These are phyloP conservation scores for Kodamaea kakaduensis DNA, from an alignment of 805 yeast genomes.

Conservation along the genomic window DNA sequence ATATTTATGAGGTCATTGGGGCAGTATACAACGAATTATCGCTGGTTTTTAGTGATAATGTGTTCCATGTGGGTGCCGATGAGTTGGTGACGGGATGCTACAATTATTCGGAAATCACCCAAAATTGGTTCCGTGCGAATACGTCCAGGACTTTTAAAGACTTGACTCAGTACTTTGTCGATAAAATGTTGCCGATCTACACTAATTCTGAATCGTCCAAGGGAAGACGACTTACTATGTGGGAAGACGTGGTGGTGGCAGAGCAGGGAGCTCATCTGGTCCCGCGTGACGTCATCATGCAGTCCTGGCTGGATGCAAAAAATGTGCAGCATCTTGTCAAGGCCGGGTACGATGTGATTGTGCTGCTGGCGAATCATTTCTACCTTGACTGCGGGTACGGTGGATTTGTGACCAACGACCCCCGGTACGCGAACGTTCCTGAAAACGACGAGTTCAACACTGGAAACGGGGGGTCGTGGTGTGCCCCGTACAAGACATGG, in stretches of 20 bases:
- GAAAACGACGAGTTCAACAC: slow-evolving; percentile 23
- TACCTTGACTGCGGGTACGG: slow-evolving; percentile 43
- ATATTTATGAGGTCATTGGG: slow-evolving; percentile 30
- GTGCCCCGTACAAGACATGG: slow-evolving; percentile 44
- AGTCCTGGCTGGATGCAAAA: slow-evolving; percentile 27
- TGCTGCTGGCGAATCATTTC: slow-evolving; percentile 28
- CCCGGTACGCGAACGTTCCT: slow-evolving; percentile 25
- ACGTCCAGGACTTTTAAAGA: slow-evolving; percentile 22
- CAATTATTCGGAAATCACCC: slow-evolving; percentile 23
- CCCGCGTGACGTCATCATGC: slow-evolving; percentile 32
- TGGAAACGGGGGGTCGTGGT: slow-evolving; percentile 36
- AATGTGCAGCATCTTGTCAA: slow-evolving; percentile 26
- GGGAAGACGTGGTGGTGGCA: slow-evolving; percentile 35
- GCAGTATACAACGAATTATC: slow-evolving; percentile 32
- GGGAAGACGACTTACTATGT: slow-evolving; percentile 31
- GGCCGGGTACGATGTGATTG: slow-evolving; percentile 37
- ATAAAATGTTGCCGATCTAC: slow-evolving; percentile 32
- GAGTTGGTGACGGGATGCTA: slow-evolving; percentile 34
- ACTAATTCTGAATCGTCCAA: slow-evolving; percentile 11
- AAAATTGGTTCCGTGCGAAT: slow-evolving; percentile 27
- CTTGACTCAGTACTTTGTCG: slow-evolving; percentile 33
- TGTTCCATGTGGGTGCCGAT: slow-evolving; percentile 43
- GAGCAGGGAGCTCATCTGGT: slow-evolving; percentile 22
- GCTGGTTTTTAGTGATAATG: slow-evolving; percentile 28
- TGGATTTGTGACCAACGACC: slow-evolving; percentile 34